Evolutionary conservation across 2,329 filamentous ascomycete genomes (phyloP).

Genomic region (Fusarium sp.): DNA sequence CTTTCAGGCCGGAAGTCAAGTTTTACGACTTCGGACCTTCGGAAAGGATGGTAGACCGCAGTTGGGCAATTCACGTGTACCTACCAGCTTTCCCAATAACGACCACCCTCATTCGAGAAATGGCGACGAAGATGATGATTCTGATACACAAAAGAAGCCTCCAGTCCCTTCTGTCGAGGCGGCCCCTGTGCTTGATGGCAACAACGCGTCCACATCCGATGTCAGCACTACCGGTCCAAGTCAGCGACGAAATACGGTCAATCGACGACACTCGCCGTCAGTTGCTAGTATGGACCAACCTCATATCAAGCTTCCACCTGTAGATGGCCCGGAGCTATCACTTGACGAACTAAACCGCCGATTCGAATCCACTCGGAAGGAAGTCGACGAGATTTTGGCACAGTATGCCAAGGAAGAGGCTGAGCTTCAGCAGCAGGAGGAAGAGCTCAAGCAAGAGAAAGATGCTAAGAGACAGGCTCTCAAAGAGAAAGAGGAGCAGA

Average conservation of each 20-base stretch:
- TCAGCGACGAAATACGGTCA: constrained; percentile 68
- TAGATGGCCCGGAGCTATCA: constrained; percentile 72
- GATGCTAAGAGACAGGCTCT: constrained; percentile 81
- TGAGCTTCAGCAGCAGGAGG: constrained; percentile 74
- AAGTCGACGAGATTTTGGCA: constrained; percentile 82
- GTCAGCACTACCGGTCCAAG: constrained; percentile 59
- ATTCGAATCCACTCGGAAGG: constrained; percentile 82
- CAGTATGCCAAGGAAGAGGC: constrained; percentile 79
- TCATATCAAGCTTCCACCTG: constrained; percentile 58
- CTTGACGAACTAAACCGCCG: constrained; percentile 84
- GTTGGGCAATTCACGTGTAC: constrained; percentile 67
- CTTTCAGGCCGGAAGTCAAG: constrained; percentile 89
- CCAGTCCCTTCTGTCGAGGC: constrained; percentile 72
- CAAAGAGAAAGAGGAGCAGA: constrained; percentile 92
- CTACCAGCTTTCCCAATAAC: constrained; percentile 67
- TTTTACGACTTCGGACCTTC: constrained; percentile 86
- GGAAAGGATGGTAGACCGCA: constrained; percentile 73
- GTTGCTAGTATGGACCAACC: constrained; percentile 67
- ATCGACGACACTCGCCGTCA: constrained; percentile 81
- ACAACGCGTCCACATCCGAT: constrained; percentile 74
- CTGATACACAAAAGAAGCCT: constrained; percentile 61
- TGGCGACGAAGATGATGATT: constrained; percentile 59
- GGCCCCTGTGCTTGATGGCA: constrained; percentile 70
- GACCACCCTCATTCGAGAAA: constrained; percentile 58
- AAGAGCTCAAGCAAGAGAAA: constrained; percentile 80